Percentiles rank a stretch among this genome's conserved stretches.
Evolutionary conservation across 495 filamentous ascomycete genomes (phyloP).

Genomic region (Aspergillus cavernicola): DNA sequence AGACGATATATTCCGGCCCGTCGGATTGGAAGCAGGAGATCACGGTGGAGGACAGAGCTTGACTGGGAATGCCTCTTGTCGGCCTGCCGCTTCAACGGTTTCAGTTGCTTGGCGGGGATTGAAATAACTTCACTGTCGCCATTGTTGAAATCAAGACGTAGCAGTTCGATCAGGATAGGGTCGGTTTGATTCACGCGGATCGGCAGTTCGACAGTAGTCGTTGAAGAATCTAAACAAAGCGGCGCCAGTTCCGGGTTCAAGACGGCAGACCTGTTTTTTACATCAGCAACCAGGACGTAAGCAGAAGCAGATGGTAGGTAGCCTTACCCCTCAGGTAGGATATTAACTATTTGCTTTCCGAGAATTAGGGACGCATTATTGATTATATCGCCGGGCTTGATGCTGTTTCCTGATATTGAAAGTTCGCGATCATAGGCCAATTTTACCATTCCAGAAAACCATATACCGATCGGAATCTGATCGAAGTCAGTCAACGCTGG

Average conservation of each 20-base stretch:
- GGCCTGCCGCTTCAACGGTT: constrained; percentile 60
- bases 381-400: constrained; percentile 79
- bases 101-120: constrained; percentile 67
- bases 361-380: constrained; percentile 90
- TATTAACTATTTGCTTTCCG: constrained; percentile 94
- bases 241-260: constrained; percentile 74
- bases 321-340: constrained; percentile 86
- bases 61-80: constrained; percentile 45
- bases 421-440: constrained; percentile 85
- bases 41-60: constrained; percentile 48
- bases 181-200: constrained; percentile 90
- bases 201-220: constrained; percentile 62
- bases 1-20: constrained; percentile 84
- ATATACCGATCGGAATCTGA: constrained; percentile 62
- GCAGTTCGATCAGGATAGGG: constrained; percentile 78
- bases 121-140: constrained; percentile 73
- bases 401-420: constrained; percentile 81
- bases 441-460: constrained; percentile 64
- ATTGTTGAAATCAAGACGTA: constrained; percentile 78
- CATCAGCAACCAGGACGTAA: neutral
- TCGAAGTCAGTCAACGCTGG: constrained; percentile 19
- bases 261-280: constrained; percentile 62
- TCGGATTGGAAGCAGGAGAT: constrained; percentile 63
- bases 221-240: constrained; percentile 70
- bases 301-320: neutral